phyloP scores from a whole-genome alignment of 768 basidiomycete genomes.

The Suillus alpinus region DNA sequence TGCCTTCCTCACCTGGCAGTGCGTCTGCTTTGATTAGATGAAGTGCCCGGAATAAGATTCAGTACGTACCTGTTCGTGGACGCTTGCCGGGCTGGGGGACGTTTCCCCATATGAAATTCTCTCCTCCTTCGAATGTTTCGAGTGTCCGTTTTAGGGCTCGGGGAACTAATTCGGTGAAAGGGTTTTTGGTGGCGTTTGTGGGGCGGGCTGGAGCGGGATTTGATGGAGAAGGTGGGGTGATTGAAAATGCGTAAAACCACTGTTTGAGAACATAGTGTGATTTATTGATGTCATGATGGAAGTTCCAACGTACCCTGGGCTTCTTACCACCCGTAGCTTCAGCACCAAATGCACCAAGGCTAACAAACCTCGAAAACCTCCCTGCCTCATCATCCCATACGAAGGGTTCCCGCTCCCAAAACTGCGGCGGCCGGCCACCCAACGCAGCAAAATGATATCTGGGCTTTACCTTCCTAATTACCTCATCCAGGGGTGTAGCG shows the following conservation, averaged over 20 bases:
- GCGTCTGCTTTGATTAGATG: slow-evolving; percentile 12
- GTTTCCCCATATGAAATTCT: slow-evolving; percentile 72
- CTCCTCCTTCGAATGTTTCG: slow-evolving; percentile 42
- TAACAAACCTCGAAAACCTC: slow-evolving; percentile 72
- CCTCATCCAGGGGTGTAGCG: slow-evolving; percentile 61
- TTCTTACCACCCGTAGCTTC: slow-evolving; percentile 63
- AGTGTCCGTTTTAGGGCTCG: slow-evolving; percentile 52
- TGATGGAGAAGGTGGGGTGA: slow-evolving; percentile 51
- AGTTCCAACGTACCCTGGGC: slow-evolving; percentile 61
- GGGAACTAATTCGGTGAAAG: slow-evolving; percentile 47
- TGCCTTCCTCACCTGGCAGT: slow-evolving; percentile 43
- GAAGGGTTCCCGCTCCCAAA: slow-evolving; percentile 96
- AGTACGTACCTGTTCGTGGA: slow-evolving; percentile 47
- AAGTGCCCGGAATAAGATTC: not conserved
- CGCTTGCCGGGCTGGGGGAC: slow-evolving; percentile 58
- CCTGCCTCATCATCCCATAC: slow-evolving; percentile 72
- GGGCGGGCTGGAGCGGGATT: slow-evolving; percentile 43
- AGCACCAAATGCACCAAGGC: slow-evolving; percentile 85
- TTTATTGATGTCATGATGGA: not conserved
- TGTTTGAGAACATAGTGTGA: slow-evolving; percentile 26
- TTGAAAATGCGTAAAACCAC: slow-evolving; percentile 98
- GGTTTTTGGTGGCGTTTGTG: slow-evolving; percentile 67
- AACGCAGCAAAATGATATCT: slow-evolving; percentile 83
- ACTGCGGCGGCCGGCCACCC: slow-evolving; percentile 63
- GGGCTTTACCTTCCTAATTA: slow-evolving; percentile 66